A percentile compares a stretch with the other conserved stretches of the same genome.
These are phyloP conservation scores for Geotrichum aggregatum DNA, from an alignment of 1,139 yeast species.

Conservation along the genomic window DNA sequence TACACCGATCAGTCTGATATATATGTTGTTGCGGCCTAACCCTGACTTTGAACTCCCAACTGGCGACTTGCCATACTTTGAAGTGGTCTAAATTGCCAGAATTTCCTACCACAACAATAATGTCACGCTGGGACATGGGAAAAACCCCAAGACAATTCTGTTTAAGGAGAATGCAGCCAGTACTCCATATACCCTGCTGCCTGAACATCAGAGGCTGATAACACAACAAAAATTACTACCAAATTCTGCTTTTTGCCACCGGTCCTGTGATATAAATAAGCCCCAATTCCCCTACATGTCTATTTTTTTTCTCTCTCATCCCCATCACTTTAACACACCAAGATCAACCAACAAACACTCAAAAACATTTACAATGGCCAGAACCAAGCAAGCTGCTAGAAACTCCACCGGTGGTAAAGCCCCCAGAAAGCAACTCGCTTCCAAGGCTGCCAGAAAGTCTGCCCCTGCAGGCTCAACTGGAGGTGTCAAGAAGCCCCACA, in stretches of 20 bases:
- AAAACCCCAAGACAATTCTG: no score
- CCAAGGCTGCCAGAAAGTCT: conserved; percentile 98
- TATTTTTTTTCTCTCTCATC: conserved; percentile 5
- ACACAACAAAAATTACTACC: no score
- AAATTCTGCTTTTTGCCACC: no score
- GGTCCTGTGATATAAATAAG: conserved; percentile 1
- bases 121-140: no score
- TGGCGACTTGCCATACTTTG: no score
- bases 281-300: conserved; percentile 8
- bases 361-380: conserved; percentile 66
- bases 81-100: no score
- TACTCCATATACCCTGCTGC: no score
- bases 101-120: no score
- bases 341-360: not conserved
- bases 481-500: conserved; percentile 99
- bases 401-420: conserved; percentile 99
- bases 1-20: not conserved
- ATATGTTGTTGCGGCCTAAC: no score
- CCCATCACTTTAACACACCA: not conserved
- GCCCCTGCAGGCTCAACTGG: conserved; percentile 75
- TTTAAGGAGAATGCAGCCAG: no score
- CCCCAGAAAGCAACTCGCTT: conserved; percentile 98
- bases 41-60: no score
- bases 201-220: no score
- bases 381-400: conserved; percentile 98